phyloP scores from a whole-genome alignment of 768 basidiomycete species.

The Boletus bicolor region DNA sequence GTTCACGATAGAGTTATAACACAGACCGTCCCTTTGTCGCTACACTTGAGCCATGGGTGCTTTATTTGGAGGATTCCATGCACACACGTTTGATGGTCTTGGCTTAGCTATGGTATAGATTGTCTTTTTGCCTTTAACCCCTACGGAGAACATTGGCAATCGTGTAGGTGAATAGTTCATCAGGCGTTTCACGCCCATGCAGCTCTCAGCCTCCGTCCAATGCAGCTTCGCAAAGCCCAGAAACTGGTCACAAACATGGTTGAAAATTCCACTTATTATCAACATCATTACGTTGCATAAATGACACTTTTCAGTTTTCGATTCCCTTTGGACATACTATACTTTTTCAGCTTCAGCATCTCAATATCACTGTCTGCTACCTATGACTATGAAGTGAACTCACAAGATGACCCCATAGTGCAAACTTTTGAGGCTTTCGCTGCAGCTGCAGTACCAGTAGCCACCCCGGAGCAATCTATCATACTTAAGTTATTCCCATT shows the following conservation, averaged over 20 bases:
- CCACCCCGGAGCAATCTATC: neutral
- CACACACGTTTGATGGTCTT: neutral
- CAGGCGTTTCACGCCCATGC: neutral
- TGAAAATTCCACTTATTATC: neutral
- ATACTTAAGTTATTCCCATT: slow-evolving; percentile 4
- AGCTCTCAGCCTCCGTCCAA: neutral
- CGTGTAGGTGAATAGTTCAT: slow-evolving; percentile 4
- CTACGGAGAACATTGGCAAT: slow-evolving; percentile 7
- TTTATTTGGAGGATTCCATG: no score
- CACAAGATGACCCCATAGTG: neutral
- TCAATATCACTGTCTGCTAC: neutral
- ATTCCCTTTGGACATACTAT: neutral
- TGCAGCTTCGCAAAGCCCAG: neutral
- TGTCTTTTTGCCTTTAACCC: slow-evolving; percentile 4
- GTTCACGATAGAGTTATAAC: no score
- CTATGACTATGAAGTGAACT: slow-evolving; percentile 2
- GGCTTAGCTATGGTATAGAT: slow-evolving; percentile 7
- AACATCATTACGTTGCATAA: neutral
- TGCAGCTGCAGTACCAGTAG: neutral
- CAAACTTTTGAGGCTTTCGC: neutral
- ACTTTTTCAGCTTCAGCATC: neutral
- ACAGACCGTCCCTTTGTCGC: no score
- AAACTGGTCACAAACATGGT: neutral
- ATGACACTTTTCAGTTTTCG: neutral
- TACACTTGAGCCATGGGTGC: neutral